These are phyloP conservation scores for Colletotrichum euphorbiae DNA, from an alignment of 2,329 filamentous ascomycete species.

Conservation along the genomic window DNA sequence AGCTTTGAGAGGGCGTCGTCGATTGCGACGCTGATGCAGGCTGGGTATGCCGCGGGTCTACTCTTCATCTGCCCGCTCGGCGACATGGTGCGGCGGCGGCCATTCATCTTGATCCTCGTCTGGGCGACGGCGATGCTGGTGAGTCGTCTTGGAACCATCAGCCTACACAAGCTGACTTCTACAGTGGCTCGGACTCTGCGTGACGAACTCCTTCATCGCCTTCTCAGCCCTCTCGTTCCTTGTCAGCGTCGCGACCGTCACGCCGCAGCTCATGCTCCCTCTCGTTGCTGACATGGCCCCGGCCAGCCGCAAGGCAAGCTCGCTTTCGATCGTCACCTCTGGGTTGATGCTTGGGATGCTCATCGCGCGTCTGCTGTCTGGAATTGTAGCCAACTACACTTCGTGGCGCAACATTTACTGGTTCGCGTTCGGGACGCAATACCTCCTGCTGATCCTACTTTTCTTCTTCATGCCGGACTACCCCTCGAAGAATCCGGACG, in stretches of 20 bases:
- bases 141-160: conserved; percentile 44
- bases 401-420: conserved; percentile 84
- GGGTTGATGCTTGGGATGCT: conserved; percentile 82
- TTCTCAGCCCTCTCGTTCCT: conserved; percentile 80
- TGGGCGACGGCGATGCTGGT: conserved; percentile 76
- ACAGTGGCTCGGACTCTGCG: conserved; percentile 76
- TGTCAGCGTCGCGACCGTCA: conserved; percentile 82
- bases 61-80: conserved; percentile 82
- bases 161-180: background rate
- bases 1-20: conserved; percentile 73
- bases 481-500: conserved; percentile 75
- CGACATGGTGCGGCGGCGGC: conserved; percentile 74
- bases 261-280: conserved; percentile 83
- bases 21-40: conserved; percentile 82
- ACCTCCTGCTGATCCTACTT: conserved; percentile 71
- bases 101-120: conserved; percentile 76
- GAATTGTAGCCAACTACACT: conserved; percentile 78
- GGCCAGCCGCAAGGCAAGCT: conserved; percentile 72
- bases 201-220: conserved; percentile 71
- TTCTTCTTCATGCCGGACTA: conserved; percentile 86
- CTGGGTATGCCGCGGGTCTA: conserved; percentile 80
- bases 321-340: conserved; percentile 79
- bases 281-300: conserved; percentile 84
- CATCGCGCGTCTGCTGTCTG: conserved; percentile 79
- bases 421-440: conserved; percentile 79